phyloP scores from a whole-genome alignment of 805 yeast species.

The Danielozyma ontarioensis region DNA sequence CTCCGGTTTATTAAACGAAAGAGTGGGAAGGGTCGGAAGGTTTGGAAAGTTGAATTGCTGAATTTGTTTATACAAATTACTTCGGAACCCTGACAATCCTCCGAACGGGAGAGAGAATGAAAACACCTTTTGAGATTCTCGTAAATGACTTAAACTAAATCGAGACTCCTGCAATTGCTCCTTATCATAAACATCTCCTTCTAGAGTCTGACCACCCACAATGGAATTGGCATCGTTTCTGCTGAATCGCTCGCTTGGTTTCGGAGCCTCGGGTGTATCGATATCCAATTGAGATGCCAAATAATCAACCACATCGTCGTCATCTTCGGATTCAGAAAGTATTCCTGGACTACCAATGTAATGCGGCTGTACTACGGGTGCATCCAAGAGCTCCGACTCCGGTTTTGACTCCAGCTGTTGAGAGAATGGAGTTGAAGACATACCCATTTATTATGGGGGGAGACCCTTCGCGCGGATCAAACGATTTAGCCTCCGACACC shows the following conservation, averaged over 20 bases:
- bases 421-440: too few species aligned
- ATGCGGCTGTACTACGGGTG: too few species aligned
- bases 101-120: slow-evolving; percentile 60
- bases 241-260: slow-evolving; percentile 5
- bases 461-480: too few species aligned
- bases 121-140: slow-evolving; percentile 36
- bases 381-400: too few species aligned
- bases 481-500: too few species aligned
- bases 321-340: too few species aligned
- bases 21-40: slow-evolving; percentile 20
- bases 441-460: too few species aligned
- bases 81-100: slow-evolving; percentile 25
- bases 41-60: slow-evolving; percentile 17
- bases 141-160: neutral
- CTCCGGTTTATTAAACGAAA: slow-evolving; percentile 7
- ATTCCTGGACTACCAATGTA: too few species aligned
- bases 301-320: too few species aligned
- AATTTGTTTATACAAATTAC: slow-evolving; percentile 22
- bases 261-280: too few species aligned
- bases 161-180: slow-evolving; percentile 12
- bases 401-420: too few species aligned
- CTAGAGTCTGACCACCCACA: slow-evolving; percentile 46
- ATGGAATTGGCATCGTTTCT: slow-evolving; percentile 39
- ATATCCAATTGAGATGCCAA: too few species aligned
- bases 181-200: slow-evolving; percentile 4